These are phyloP conservation scores for Blastobotrys raffinosifermentans DNA, from an alignment of 1,139 yeast species.

Conservation along the genomic window DNA sequence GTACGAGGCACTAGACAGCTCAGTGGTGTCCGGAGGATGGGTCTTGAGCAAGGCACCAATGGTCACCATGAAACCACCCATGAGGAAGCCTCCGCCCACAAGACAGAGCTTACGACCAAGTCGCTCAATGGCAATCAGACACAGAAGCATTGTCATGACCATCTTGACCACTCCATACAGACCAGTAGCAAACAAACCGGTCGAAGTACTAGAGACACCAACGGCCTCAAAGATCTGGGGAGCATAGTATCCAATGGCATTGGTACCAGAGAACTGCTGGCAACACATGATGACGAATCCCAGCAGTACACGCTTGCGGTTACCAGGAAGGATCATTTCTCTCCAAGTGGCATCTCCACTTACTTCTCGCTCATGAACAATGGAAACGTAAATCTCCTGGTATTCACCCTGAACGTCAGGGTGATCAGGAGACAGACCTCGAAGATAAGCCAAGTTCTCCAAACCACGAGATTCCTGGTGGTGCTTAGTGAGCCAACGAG, in stretches of 20 bases:
- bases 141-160: conserved; percentile 18
- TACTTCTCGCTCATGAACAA: conserved; percentile 10
- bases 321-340: conserved; percentile 11
- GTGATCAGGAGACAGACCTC: conserved; percentile 8
- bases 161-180: conserved; percentile 21
- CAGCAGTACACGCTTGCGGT: conserved; percentile 9
- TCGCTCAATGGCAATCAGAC: conserved; percentile 6
- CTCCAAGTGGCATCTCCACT: conserved; percentile 12
- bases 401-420: conserved; percentile 12
- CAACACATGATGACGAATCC: conserved; percentile 37
- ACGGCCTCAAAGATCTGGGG: conserved; percentile 52
- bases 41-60: conserved; percentile 7
- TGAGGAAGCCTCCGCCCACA: conserved; percentile 5
- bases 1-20: too few species aligned
- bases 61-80: conserved; percentile 9
- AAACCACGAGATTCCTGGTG: conserved; percentile 12
- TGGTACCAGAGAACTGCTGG: conserved; percentile 68
- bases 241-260: conserved; percentile 62
- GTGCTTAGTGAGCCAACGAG: conserved; percentile 37
- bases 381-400: conserved; percentile 12
- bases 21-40: conserved; percentile 6
- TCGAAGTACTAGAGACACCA: conserved; percentile 43
- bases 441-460: conserved; percentile 10
- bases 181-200: conserved; percentile 22
- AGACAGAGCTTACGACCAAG: conserved; percentile 7